Conservation (phyloP, 805 yeast species). For the Barnettozyma pratensis region DNA sequence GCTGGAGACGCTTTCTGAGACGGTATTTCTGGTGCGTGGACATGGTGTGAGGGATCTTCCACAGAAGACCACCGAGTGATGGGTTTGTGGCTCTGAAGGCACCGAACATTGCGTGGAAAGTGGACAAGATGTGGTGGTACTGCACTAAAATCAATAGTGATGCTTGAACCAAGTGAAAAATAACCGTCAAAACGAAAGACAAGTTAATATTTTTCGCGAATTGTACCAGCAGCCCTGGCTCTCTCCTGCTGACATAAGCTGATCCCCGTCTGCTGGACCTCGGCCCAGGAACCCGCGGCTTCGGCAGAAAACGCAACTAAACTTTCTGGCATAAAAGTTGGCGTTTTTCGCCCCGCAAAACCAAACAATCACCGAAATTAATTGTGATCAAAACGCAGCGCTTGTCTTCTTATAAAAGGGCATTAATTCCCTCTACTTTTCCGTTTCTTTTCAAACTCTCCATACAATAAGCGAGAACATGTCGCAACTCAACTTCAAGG, state of each 20-base stretch:
- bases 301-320: neutral
- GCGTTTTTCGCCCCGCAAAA: constrained; percentile 1
- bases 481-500: constrained; percentile 49
- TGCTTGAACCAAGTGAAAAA: neutral
- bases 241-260: constrained; percentile 42
- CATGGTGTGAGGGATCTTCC: constrained; percentile 78
- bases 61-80: constrained; percentile 67
- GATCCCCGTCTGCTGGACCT: neutral
- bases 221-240: too few relatives aligned
- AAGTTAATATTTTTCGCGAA: too few relatives aligned
- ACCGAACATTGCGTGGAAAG: constrained; percentile 54
- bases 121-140: too few relatives aligned
- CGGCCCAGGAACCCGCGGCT: constrained; percentile 32
- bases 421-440: neutral
- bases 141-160: neutral
- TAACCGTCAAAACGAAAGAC: neutral
- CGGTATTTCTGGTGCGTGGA: constrained; percentile 77
- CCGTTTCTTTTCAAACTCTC: neutral
- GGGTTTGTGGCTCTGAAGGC: constrained; percentile 59
- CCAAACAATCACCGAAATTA: neutral
- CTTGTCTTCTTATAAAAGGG: neutral
- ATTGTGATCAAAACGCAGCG: neutral
- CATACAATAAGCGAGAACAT: neutral
- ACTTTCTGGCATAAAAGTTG: neutral
- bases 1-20: constrained; percentile 76